Base-by-base conservation (phyloP, 1,284 basidiomycete genomes). In the Athelia sp. region DNA sequence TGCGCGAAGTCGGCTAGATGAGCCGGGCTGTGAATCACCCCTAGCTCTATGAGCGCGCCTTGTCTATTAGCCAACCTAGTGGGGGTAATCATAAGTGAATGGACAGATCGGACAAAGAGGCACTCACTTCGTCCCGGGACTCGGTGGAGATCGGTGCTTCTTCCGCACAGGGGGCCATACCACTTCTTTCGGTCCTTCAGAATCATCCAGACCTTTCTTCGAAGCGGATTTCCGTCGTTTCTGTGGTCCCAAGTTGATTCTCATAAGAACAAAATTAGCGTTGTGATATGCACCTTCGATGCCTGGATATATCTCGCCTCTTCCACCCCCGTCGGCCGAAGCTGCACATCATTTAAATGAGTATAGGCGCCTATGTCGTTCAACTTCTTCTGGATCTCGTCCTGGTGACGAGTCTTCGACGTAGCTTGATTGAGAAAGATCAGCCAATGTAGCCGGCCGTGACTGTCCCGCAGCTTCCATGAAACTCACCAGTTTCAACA, bases 341-440 rank as follows among this genome's bases (percentile, higher is more conserved):
- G 69, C 13, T 90, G 69, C n/a, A 81, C 75, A 43, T 87, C 82
- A 51, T 90, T 90, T 22, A 76, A 73, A 58, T 90, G 87, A 22
- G 75, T 85, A 54, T 90, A 90, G 48, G 87, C 74, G 9, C 84
- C 83, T 21, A 79, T 71, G 8, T 72, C 70, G 49, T 71, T 75
- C n/a, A 89, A 67, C 1, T 79, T 78, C 55, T 70, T 76, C 53
- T 80, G 72, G 35, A 87, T 75, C 13, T 69, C 68, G 48, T 78
- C 75, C 55, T 64, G 73, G 58, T 54, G 60, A 52, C 29, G 40
- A 56, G 21, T 38, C 60, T 52, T 49, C 59, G 67, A 24, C 68
- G 63, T 40, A 17, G 36, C 19, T 40, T 6, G 11, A 34, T 34
- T 34, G 32, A 11, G n/a, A 34, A n/a, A n/a, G 26, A 6, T 29